Base-by-base conservation (phyloP, 2,329 filamentous ascomycete species). In the Rutstroemia sydowiana region DNA sequence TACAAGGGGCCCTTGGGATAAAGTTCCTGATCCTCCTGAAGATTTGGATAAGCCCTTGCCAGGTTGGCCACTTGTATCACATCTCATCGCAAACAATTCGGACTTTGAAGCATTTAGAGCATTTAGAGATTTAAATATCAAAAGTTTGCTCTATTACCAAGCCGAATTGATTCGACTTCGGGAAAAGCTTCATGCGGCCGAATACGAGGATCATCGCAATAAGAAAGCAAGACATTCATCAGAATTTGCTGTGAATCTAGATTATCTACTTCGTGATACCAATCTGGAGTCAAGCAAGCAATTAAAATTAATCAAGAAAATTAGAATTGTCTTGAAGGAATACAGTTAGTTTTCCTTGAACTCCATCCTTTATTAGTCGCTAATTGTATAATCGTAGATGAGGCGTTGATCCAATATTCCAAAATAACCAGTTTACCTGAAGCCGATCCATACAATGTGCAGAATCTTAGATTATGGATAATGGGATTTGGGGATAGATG, bases 81-180 rank as follows among this genome's bases (percentile, higher is more conserved):
- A 44, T n/a, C 5, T 45, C 20, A 53, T 57, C 8, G 45, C 28
- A 10, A n/a, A 51, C 18, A 30, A 45, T 9, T 53, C 53, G 31
- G 50, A 32, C 11, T 48, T 57, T 21, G 55, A 53, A 44, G 50
- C 56, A 2, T 59, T 58, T 46, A 48, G 40, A 13, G 16, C 42
- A 5, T 59, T 57, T 31, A 50, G 31, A 20, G 56, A 57, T 41
- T 50, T 60, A 2, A 54, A 56, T 13, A 39, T 57, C 20, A 60
- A 60, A 30, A 52, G 45, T n/a, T 40, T 60, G 6, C 53, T 60
- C 5, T 60, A 60, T 40, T 59, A 58, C 36, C 58, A 60, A 44
- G 52, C 52, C 4, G 48, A 60, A 20, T 41, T 60, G 10, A 23
- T 26, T 5, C 7, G 20, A 3, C 14, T 57, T 3, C 50, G 43